Conservation (phyloP, 495 filamentous ascomycete genomes). For the Annulohypoxylon bovei region DNA sequence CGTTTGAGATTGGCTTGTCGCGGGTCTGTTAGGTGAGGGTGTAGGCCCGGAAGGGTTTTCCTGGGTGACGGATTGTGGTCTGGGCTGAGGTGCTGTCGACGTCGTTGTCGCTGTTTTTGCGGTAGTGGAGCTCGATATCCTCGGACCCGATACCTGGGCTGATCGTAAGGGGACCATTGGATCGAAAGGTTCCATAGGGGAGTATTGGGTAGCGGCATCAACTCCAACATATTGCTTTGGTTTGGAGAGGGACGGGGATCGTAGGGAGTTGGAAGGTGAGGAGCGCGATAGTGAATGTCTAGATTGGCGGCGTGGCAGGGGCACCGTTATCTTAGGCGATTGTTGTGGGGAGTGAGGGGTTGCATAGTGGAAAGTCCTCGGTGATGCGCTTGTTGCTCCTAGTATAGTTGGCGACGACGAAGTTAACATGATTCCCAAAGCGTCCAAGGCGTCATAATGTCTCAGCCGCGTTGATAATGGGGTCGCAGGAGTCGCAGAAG, state of each 20-base stretch:
- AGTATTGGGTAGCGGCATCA: slow-evolving; percentile 67
- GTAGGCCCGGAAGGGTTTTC: slow-evolving; percentile 20
- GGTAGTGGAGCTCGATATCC: slow-evolving; percentile 41
- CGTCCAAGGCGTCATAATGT: slow-evolving; percentile 43
- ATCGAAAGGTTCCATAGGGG: slow-evolving; percentile 61
- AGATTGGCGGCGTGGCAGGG: slow-evolving; percentile 57
- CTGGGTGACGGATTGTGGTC: slow-evolving; percentile 50
- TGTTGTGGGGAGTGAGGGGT: slow-evolving; percentile 54
- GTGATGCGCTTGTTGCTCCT: slow-evolving; percentile 57
- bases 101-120: slow-evolving; percentile 31
- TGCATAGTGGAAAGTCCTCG: slow-evolving; percentile 59
- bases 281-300: slow-evolving; percentile 50
- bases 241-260: slow-evolving; percentile 49
- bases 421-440: slow-evolving; percentile 59
- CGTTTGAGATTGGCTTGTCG: slow-evolving; percentile 41
- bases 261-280: slow-evolving; percentile 47
- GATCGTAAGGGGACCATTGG: slow-evolving; percentile 47
- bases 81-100: slow-evolving; percentile 40
- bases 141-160: slow-evolving; percentile 44
- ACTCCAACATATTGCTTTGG: slow-evolving; percentile 60
- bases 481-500: slow-evolving; percentile 25
- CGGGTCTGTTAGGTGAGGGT: slow-evolving; percentile 53
- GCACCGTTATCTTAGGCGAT: slow-evolving; percentile 57
- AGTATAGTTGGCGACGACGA: slow-evolving; percentile 53
- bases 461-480: slow-evolving; percentile 17